These are phyloP conservation scores for Fonsecaea pugnacius DNA, from an alignment of 2,329 filamentous ascomycete genomes.

Conservation along the genomic window DNA sequence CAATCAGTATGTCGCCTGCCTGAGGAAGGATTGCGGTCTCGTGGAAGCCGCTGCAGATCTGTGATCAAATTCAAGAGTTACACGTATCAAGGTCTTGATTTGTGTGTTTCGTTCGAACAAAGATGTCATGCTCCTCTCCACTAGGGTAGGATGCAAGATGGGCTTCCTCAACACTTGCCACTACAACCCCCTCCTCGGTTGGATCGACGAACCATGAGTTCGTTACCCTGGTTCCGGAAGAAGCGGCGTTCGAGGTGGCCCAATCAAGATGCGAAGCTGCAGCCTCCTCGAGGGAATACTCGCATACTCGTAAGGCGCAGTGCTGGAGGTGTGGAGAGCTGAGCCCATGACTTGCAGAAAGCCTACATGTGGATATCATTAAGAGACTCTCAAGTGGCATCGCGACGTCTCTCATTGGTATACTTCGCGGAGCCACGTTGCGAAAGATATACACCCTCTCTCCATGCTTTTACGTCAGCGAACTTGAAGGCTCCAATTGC, in stretches of 20 bases:
- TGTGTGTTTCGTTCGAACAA: neutral
- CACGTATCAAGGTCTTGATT: constrained; percentile 7
- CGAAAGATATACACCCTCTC: neutral
- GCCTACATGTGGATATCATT: neutral
- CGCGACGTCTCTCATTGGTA: constrained; percentile 10
- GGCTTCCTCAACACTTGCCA: constrained; percentile 4
- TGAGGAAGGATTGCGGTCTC: constrained; percentile 13
- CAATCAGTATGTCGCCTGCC: constrained; percentile 15
- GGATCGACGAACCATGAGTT: constrained; percentile 12
- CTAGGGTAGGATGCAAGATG: neutral
- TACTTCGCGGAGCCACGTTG: neutral
- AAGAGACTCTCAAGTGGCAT: neutral
- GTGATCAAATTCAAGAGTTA: constrained; percentile 14
- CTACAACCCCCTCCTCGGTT: neutral
- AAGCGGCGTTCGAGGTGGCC: constrained; percentile 2
- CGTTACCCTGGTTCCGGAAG: constrained; percentile 12
- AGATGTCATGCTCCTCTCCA: constrained; percentile 2
- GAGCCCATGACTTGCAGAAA: constrained; percentile 16
- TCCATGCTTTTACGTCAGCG: neutral
- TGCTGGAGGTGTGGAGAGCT: constrained; percentile 9
- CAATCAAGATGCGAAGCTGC: constrained; percentile 9
- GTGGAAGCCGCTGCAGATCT: constrained; percentile 9
- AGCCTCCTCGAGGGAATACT: constrained; percentile 1
- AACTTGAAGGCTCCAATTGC: neutral
- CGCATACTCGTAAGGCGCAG: constrained; percentile 8